phyloP scores from a whole-genome alignment of 768 basidiomycete genomes.

The Boletus pseudo-olivaceus region DNA sequence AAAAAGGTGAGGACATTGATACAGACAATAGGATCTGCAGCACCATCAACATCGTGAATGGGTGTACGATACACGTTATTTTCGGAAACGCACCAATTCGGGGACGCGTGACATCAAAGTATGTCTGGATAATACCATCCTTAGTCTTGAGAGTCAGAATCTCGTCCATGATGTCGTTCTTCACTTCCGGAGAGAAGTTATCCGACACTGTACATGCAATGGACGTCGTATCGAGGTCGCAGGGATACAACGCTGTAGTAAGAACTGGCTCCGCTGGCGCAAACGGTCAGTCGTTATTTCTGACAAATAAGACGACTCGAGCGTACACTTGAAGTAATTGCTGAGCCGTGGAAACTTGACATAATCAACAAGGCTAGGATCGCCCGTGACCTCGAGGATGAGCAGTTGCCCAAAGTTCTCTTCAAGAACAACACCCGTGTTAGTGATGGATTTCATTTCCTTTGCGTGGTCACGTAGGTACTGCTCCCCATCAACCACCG shows the following conservation, averaged over 20 bases:
- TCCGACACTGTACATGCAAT: constrained; percentile 18
- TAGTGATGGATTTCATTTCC: constrained; percentile 19
- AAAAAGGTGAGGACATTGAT: constrained; percentile 21
- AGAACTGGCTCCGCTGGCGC: constrained; percentile 5
- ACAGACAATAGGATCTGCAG: constrained; percentile 19
- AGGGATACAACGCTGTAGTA: constrained; percentile 11
- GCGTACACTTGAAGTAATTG: constrained; percentile 14
- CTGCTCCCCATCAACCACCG: constrained; percentile 12
- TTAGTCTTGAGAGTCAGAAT: constrained; percentile 13
- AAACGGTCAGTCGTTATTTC: neutral
- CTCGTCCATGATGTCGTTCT: constrained; percentile 22
- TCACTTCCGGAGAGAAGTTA: constrained; percentile 8
- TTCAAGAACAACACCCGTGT: constrained; percentile 12
- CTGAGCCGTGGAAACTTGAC: constrained; percentile 15
- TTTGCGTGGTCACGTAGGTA: constrained; percentile 13
- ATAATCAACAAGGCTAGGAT: constrained; percentile 20
- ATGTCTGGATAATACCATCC: constrained; percentile 21
- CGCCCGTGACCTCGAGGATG: constrained; percentile 16
- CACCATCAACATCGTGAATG: neutral
- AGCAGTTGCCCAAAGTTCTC: constrained; percentile 22
- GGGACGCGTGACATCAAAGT: constrained; percentile 19
- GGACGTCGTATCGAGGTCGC: constrained; percentile 17
- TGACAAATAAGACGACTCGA: neutral
- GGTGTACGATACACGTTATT: neutral
- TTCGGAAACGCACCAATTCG: constrained; percentile 16